A percentile compares a stretch with the other conserved stretches of the same genome.
These are phyloP conservation scores for Fraxinus platypoda DNA, from an alignment of 305 asterid species.

Conservation along the genomic window DNA sequence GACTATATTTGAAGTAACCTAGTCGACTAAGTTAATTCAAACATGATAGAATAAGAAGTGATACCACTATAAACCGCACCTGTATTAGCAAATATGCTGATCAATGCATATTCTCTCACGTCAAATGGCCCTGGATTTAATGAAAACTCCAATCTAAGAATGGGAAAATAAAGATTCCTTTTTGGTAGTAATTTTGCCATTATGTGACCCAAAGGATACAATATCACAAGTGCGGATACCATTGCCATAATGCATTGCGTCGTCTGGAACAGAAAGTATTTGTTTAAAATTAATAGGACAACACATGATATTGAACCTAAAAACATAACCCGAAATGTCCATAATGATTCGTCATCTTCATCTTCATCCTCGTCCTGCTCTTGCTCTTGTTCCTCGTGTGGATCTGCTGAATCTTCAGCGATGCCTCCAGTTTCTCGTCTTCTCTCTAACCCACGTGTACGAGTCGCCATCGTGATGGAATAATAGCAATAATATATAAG, in stretches of 20 bases:
- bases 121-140: conserved; percentile 43
- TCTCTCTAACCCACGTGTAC: neutral
- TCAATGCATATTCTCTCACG: conserved; percentile 33
- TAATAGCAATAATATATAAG: neutral
- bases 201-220: conserved; percentile 23
- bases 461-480: neutral
- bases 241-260: conserved; percentile 40
- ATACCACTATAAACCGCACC: conserved; percentile 38
- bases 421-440: neutral
- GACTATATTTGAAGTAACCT: neutral
- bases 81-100: conserved; percentile 33
- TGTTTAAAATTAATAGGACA: conserved; percentile 27
- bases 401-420: neutral
- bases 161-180: conserved; percentile 21
- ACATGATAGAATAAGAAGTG: conserved; percentile 27
- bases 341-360: conserved; percentile 22
- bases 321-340: conserved; percentile 37
- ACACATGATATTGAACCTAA: conserved; percentile 33
- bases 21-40: neutral
- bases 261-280: conserved; percentile 28
- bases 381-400: neutral
- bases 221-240: conserved; percentile 20
- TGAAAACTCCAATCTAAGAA: conserved; percentile 29
- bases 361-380: neutral
- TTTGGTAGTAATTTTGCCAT: conserved; percentile 36